These are phyloP conservation scores for Skeletonema menzelii DNA, from an alignment of 108 stramenopile species.

Conservation along the genomic window DNA sequence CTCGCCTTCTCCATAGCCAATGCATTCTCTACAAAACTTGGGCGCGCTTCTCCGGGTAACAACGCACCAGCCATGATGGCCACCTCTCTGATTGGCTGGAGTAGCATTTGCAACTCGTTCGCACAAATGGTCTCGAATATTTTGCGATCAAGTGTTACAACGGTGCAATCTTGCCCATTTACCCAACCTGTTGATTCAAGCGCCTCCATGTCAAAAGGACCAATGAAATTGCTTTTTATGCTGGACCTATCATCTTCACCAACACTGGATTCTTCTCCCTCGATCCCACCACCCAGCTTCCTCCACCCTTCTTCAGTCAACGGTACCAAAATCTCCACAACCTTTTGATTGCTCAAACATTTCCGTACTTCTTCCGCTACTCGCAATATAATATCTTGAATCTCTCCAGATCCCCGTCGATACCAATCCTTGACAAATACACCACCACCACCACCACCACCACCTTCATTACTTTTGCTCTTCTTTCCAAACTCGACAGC, in stretches of 20 bases:
- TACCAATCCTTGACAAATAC: slow-evolving; percentile 30
- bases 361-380: slow-evolving; percentile 73
- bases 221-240: slow-evolving; percentile 11
- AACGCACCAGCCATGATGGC: slow-evolving; percentile 83
- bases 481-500: slow-evolving; percentile 40
- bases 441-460: neutral
- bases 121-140: slow-evolving; percentile 67
- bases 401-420: slow-evolving; percentile 35
- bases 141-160: slow-evolving; percentile 51
- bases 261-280: neutral
- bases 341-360: slow-evolving; percentile 67
- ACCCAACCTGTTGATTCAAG: slow-evolving; percentile 22
- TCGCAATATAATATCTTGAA: slow-evolving; percentile 53
- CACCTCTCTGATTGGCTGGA: slow-evolving; percentile 81
- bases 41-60: slow-evolving; percentile 81
- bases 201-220: slow-evolving; percentile 20
- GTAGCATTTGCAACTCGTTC: slow-evolving; percentile 62
- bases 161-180: slow-evolving; percentile 37
- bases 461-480: slow-evolving; percentile 4
- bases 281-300: slow-evolving; percentile 14
- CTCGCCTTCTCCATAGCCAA: slow-evolving; percentile 56
- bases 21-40: slow-evolving; percentile 64
- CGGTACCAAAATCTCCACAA: slow-evolving; percentile 61
- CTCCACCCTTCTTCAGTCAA: slow-evolving; percentile 71
- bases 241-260: neutral